Base-by-base conservation (phyloP, 768 basidiomycete species). In the Mycena rebaudengoi region DNA sequence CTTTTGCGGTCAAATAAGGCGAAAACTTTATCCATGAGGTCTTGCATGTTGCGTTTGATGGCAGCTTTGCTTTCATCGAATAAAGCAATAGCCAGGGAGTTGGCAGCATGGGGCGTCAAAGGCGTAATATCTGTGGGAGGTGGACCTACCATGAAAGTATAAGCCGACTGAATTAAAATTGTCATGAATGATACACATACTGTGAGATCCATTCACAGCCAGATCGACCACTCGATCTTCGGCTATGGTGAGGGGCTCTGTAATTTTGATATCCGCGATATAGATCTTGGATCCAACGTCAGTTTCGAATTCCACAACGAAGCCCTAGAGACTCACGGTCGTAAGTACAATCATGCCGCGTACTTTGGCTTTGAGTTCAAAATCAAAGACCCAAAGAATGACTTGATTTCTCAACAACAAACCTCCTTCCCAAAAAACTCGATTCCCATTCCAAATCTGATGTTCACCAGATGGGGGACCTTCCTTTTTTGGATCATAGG, bases 381-480 rank as follows among this genome's bases (percentile, higher is more conserved):
- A n/a, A 51, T 60, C 58, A 10, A 18, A n/a, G 18, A 60, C 40
- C 58, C 58, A 60, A n/a, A 60, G 37, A 16, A 60, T 51, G 20
- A 60, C 28, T 26, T 60, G 58, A 28, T 60, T 51, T 13, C 58
- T 2, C 26, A 10, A 41, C 18, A 29, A 40, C 33, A 11, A 4
- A 51, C 58, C 58, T 50, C 49, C 21, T 51, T 43, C 7, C 48
- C 58, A 26, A 10, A 44, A 33, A 60, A 51, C 21, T 60, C 49
- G 20, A 60, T 51, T 4, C 58, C 58, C 40, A 60, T 60, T 51
- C 58, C 58, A 23, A 60, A 60, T 50, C 49, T 48, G 21, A 60
- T 60, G 1, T 60, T 26, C 14, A 35, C 20, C 2, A 40, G 21
- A 44, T 41, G 13, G 16, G 49, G 49, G 2, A 12, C 0, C 4